Percentiles rank a stretch among this genome's conserved stretches.
phyloP scores from a whole-genome alignment of 306 rosid genomes.

The Vicia faba region DNA sequence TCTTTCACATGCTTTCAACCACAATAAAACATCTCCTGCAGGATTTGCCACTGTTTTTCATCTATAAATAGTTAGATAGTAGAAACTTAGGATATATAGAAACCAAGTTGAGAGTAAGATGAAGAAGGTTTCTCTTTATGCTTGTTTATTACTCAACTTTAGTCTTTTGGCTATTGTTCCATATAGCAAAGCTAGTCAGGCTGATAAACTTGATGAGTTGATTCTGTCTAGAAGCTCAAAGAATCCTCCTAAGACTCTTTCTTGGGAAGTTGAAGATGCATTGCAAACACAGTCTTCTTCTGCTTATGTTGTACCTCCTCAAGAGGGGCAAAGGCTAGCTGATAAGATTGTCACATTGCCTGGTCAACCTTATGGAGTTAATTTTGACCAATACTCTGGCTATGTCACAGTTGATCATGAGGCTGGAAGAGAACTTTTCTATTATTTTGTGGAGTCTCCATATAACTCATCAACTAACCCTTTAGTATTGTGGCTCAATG shows the following conservation, averaged over 20 bases:
- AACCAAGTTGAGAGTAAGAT: conserved; percentile 27
- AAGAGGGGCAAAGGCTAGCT: conserved; percentile 35
- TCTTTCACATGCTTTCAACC: conserved; percentile 14
- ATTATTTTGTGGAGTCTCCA: conserved; percentile 64
- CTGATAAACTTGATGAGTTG: conserved; percentile 45
- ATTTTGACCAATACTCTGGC: conserved; percentile 63
- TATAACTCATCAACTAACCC: conserved; percentile 46
- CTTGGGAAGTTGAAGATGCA: conserved; percentile 35
- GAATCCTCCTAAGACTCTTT: conserved; percentile 15
- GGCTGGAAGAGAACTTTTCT: conserved; percentile 61
- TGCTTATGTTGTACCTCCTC: conserved; percentile 24
- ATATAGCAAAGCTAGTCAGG: conserved; percentile 40
- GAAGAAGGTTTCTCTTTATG: conserved; percentile 29
- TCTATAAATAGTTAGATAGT: conserved; percentile 3
- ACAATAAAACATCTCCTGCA: neutral
- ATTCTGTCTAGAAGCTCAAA: conserved; percentile 40
- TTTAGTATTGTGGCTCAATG: conserved; percentile 65
- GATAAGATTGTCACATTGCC: conserved; percentile 57
- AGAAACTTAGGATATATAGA: neutral
- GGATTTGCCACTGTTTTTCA: neutral
- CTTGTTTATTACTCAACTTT: conserved; percentile 31
- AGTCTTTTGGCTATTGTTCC: conserved; percentile 36
- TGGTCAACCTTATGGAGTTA: conserved; percentile 58
- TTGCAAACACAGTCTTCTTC: conserved; percentile 11
- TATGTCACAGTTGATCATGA: conserved; percentile 52